A percentile compares a stretch with the other conserved stretches of the same genome.
These are phyloP conservation scores for Nepenthes mirabilis DNA, from an alignment of 148 eudicot genomes.

Conservation along the genomic window DNA sequence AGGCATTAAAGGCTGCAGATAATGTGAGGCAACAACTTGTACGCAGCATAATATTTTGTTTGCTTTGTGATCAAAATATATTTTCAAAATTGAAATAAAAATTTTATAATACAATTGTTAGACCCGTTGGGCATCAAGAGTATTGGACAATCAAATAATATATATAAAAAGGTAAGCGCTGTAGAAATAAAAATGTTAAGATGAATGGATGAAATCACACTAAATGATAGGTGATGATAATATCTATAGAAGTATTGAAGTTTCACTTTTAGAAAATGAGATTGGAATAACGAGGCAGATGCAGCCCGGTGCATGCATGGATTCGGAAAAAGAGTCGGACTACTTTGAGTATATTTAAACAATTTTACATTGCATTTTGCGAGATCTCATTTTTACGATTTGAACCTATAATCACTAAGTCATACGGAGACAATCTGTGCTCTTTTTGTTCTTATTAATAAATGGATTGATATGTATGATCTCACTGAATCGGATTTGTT, in stretches of 20 bases:
- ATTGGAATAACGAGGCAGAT: too few relatives aligned
- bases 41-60: conserved; percentile 46
- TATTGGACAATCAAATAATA: too few relatives aligned
- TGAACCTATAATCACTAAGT: conserved; percentile 26
- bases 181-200: conserved; percentile 85
- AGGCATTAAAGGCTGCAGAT: conserved; percentile 85
- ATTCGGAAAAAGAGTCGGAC: too few relatives aligned
- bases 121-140: too few relatives aligned
- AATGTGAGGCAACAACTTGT: conserved; percentile 92
- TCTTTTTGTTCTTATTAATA: not conserved
- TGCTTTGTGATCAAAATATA: too few relatives aligned
- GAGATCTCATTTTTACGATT: too few relatives aligned
- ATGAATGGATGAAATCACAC: conserved; percentile 87
- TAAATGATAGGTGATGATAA: conserved; percentile 92
- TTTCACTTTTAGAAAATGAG: too few relatives aligned
- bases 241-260: not conserved
- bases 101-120: conserved; percentile 86
- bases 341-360: too few relatives aligned
- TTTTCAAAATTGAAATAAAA: conserved; percentile 52
- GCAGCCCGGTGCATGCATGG: too few relatives aligned
- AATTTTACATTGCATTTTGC: too few relatives aligned
- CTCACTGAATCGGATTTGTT: not conserved
- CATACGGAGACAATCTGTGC: conserved; percentile 2
- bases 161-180: conserved; percentile 7
- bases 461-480: not conserved